Base-by-base conservation (phyloP, 768 basidiomycete species). In the Serendipita indica region DNA sequence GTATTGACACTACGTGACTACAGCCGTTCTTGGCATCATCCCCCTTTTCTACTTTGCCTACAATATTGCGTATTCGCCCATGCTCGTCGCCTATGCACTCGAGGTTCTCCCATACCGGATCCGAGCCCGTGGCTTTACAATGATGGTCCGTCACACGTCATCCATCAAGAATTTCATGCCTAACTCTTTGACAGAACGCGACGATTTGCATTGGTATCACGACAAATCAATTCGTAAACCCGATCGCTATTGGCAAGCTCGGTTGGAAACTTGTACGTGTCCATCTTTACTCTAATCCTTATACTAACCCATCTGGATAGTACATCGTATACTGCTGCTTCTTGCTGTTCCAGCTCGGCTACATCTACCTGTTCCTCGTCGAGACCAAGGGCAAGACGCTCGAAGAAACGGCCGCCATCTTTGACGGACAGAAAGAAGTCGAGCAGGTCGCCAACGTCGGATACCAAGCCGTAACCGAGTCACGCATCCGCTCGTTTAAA, bases 61-160 rank as follows among this genome's bases (percentile, higher is more conserved):
- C 64, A 79, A 79, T 63, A 67, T 80, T 46, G 84, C 84, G 27
- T 89, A 88, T 67, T 83, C 82, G 1, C 86, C 89, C 3, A 77
- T 90, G 70, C 72, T 34, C 32, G 37, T 63, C 79, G 80, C 81
- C 3, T 82, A 74, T 73, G 67, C 82, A 60, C 80, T 83, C n/a
- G 82, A 83, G 63, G 65, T 84, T 33, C 83, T 83, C 72, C 82
- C 82, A 0, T 83, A 73, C 70, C 77, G 80, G 61, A 75, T 75
- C 27, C 79, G 82, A 59, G 76, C 82, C 1, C 78, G 75, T 66
- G 82, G 82, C 32, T 75, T 83, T 57, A 69, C 80, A 3, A 65
- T 83, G 13, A 82, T 79, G 67, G 71, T 74, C 41, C 76, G 80
- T 14, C 67, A 72, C 28, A 77, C 78, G 3, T 70, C 75, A 3